Percentiles rank a stretch among this genome's conserved stretches.
Evolutionary conservation across 129 eudicot species (phyloP).

Genomic region (Oenanthe sinensis): DNA sequence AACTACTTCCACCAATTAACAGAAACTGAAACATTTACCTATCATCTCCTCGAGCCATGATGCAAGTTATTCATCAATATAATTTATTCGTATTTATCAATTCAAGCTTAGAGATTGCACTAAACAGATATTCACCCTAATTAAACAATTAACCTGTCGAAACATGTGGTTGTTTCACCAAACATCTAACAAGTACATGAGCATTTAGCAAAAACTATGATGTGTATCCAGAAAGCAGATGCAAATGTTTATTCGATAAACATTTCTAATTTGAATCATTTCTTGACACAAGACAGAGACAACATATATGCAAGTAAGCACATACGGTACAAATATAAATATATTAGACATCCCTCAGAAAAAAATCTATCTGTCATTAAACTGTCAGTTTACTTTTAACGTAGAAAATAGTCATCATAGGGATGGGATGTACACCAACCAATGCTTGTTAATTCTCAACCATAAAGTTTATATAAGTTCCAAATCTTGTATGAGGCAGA

Average conservation of each 20-base stretch:
- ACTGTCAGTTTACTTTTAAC: slow-evolving; percentile 25
- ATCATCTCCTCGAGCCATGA: neutral
- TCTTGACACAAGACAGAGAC: no score
- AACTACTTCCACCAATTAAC: neutral
- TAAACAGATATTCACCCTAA: neutral
- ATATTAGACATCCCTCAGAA: neutral
- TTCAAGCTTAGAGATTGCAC: neutral
- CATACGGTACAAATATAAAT: neutral
- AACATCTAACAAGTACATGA: neutral
- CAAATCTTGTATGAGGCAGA: no score
- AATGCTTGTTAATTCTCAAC: neutral
- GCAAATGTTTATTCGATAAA: no score
- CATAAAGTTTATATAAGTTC: neutral
- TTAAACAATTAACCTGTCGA: neutral
- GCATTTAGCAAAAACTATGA: no score
- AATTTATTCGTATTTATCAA: neutral
- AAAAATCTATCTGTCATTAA: neutral
- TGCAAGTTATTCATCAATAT: neutral
- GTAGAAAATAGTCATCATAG: slow-evolving; percentile 14
- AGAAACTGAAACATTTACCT: neutral
- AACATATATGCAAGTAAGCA: neutral
- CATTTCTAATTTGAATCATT: no score
- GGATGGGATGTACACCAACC: slow-evolving; percentile 5
- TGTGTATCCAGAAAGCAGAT: no score
- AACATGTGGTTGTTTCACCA: neutral